Percentiles rank a stretch among this genome's conserved stretches.
These are phyloP conservation scores for Carex pumila DNA, from an alignment of 176 grass and related monocot species.

Conservation along the genomic window DNA sequence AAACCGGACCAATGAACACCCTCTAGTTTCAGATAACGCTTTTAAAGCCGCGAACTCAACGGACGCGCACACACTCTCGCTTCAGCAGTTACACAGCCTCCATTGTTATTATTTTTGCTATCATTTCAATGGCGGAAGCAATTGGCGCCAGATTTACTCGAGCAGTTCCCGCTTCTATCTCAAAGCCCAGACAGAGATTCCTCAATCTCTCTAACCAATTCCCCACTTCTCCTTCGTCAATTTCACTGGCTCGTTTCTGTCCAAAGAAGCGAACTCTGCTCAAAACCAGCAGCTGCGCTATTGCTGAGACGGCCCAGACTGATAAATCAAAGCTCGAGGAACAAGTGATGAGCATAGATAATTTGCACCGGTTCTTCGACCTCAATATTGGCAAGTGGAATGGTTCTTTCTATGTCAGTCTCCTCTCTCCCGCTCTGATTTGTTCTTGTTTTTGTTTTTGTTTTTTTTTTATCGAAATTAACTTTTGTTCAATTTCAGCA, in stretches of 20 bases:
- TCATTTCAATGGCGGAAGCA: slow-evolving; percentile 48
- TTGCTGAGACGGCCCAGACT: slow-evolving; percentile 17
- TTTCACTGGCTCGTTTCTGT: neutral
- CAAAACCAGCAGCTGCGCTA: slow-evolving; percentile 24
- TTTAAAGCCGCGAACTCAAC: neutral
- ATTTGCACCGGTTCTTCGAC: slow-evolving; percentile 58
- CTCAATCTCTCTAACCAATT: neutral
- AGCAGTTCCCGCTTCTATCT: slow-evolving; percentile 16
- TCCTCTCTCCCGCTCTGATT: neutral
- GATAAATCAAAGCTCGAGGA: slow-evolving; percentile 35
- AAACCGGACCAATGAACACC: too few species aligned
- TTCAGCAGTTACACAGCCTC: neutral
- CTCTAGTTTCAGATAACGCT: slow-evolving; percentile 54
- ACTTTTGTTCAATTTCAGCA: slow-evolving; percentile 40
- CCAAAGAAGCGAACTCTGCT: slow-evolving; percentile 10
- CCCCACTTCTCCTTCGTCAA: neutral
- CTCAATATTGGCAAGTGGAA: slow-evolving; percentile 87
- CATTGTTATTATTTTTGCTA: neutral
- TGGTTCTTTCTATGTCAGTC: slow-evolving; percentile 56
- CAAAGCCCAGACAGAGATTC: neutral
- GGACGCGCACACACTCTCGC: neutral
- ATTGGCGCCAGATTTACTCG: slow-evolving; percentile 24
- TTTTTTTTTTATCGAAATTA: neutral
- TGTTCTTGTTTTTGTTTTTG: neutral
- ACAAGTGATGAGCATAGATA: slow-evolving; percentile 66